These are phyloP conservation scores for Cystobasidium tubakii DNA, from an alignment of 768 basidiomycete genomes.

Conservation along the genomic window DNA sequence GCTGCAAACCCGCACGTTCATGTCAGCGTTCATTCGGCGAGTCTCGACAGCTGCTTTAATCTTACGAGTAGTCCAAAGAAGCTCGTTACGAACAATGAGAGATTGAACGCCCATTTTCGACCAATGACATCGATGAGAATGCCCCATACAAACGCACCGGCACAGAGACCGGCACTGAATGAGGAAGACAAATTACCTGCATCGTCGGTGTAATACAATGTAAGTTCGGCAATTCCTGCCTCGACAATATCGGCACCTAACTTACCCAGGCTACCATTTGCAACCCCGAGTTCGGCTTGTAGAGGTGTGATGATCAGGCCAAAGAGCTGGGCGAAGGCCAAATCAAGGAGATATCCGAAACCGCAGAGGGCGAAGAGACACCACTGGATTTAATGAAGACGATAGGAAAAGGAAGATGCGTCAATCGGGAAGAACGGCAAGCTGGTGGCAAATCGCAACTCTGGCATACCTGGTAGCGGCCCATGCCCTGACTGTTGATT, in stretches of 20 bases:
- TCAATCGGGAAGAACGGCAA: neutral
- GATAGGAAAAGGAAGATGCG: neutral
- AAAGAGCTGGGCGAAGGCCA: slow-evolving; percentile 49
- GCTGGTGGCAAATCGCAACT: neutral
- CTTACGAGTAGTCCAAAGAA: slow-evolving; percentile 48
- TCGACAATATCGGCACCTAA: no score
- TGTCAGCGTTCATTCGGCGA: neutral
- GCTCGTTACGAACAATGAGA: slow-evolving; percentile 49
- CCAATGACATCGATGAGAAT: slow-evolving; percentile 50
- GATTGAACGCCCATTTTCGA: slow-evolving; percentile 51
- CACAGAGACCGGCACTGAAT: slow-evolving; percentile 49
- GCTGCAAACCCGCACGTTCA: no score
- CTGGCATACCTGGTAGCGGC: slow-evolving; percentile 44
- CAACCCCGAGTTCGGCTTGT: slow-evolving; percentile 47
- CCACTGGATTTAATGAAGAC: slow-evolving; percentile 35
- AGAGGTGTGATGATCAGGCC: slow-evolving; percentile 47
- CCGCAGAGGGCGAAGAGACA: slow-evolving; percentile 50
- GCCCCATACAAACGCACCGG: slow-evolving; percentile 49
- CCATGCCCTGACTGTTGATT: slow-evolving; percentile 43
- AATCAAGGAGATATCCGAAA: slow-evolving; percentile 50
- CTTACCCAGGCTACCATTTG: slow-evolving; percentile 21
- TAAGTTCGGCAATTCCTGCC: no score
- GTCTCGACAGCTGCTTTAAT: neutral
- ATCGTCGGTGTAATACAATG: no score
- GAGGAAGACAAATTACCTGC: slow-evolving; percentile 48